Evolutionary conservation across 1,139 yeast species (phyloP).

Genomic region (Suhomyces bolitotheri): DNA sequence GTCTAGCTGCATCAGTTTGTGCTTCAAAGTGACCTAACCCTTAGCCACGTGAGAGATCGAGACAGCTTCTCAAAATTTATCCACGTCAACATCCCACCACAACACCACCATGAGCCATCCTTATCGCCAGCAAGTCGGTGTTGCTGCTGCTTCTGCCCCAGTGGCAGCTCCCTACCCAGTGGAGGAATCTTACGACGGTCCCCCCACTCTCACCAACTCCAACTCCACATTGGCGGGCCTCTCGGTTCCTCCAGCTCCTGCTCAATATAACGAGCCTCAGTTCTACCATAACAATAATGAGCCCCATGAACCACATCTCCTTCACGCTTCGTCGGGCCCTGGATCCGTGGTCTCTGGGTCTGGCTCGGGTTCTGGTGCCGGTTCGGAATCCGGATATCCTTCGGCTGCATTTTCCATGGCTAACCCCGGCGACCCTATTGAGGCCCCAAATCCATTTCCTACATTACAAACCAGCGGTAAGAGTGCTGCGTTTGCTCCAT

Average conservation of each 20-base stretch:
- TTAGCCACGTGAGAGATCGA: constrained; percentile 8
- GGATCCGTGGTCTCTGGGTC: constrained; percentile 9
- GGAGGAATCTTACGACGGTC: constrained; percentile 1
- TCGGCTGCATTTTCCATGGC: background rate
- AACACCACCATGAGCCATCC: constrained; percentile 33
- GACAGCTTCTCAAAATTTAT: background rate
- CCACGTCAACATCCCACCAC: background rate
- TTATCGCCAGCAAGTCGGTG: constrained; percentile 32
- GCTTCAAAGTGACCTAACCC: no score
- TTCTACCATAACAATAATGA: constrained; percentile 5
- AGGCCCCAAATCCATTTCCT: constrained; percentile 5
- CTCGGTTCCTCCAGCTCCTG: background rate
- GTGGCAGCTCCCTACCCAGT: constrained; percentile 29
- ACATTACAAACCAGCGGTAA: background rate
- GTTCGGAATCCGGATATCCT: background rate
- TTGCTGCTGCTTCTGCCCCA: background rate
- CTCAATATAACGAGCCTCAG: constrained; percentile 6
- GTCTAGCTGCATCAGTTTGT: no score
- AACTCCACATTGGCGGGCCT: constrained; percentile 1
- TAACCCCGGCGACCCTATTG: constrained; percentile 1
- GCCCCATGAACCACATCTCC: background rate
- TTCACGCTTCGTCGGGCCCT: constrained; percentile 4
- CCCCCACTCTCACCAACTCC: constrained; percentile 5
- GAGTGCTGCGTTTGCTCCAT: constrained; percentile 4
- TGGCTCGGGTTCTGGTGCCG: constrained; percentile 5